Evolutionary conservation across 768 basidiomycete species (phyloP).

Genomic region (Rhizopogon vinicolor): DNA sequence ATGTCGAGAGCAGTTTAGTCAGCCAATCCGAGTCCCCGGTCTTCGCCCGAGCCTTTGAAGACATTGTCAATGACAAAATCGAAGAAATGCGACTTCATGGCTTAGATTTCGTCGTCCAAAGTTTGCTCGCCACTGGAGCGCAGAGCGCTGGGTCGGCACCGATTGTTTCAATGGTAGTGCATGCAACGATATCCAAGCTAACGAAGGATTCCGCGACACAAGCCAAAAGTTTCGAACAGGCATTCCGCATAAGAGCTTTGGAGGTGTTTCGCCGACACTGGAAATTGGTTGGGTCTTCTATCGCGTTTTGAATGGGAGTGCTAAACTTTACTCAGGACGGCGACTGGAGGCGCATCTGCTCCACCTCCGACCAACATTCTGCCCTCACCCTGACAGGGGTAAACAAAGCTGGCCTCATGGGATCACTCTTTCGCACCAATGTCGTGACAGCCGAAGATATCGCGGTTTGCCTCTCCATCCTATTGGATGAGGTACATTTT

Average conservation of each 20-base stretch:
- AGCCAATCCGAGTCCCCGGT: neutral
- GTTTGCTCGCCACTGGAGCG: slow-evolving; percentile 2
- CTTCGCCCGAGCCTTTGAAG: slow-evolving; percentile 8
- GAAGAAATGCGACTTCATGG: neutral
- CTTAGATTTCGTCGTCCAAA: neutral
- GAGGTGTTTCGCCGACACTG: slow-evolving; percentile 9
- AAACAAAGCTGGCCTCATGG: slow-evolving; percentile 28
- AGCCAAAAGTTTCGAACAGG: slow-evolving; percentile 1
- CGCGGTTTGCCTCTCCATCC: slow-evolving; percentile 22
- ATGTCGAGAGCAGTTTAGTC: slow-evolving; percentile 4
- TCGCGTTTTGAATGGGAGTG: neutral
- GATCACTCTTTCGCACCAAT: slow-evolving; percentile 24
- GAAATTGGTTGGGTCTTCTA: slow-evolving; percentile 3
- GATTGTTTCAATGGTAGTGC: slow-evolving; percentile 1
- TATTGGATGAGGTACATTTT: slow-evolving; percentile 15
- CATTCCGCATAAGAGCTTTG: slow-evolving; percentile 5
- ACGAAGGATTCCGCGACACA: neutral
- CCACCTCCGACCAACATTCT: neutral
- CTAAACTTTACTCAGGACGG: slow-evolving; percentile 12
- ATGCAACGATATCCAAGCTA: slow-evolving; percentile 2
- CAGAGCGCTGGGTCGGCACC: slow-evolving; percentile 1
- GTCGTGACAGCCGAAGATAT: slow-evolving; percentile 22
- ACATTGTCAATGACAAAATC: slow-evolving; percentile 2
- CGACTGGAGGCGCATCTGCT: slow-evolving; percentile 1
- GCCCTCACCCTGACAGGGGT: slow-evolving; percentile 14